Base-by-base conservation (phyloP, 1,139 yeast species). In the Geotrichum bryndzae region DNA sequence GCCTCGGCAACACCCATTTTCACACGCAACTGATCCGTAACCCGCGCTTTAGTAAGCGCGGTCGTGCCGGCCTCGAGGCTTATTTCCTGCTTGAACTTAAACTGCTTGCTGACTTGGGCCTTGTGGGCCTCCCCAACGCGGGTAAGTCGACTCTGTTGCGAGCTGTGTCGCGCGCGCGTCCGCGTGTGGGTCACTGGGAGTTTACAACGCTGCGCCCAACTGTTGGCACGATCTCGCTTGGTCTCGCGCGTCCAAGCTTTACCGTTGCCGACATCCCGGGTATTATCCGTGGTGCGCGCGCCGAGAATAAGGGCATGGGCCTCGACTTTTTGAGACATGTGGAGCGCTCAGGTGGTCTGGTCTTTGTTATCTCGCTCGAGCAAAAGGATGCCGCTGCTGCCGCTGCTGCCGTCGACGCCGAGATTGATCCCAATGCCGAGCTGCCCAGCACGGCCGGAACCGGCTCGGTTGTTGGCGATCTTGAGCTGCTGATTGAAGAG, bases 261-360 rank as follows among this genome's bases (percentile, higher is more conserved):
- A 90, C 97, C 0, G 98, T 94, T 0, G 98, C 98, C 0, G 99
- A 94, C 76, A 94, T 94, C 64, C 99, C 99, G 0, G 99, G 99
- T 13, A 89, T 94, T 60, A 88, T 94, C 62, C 81, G 84, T 70
- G 98, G 96, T 10, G 98, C 99, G 0, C 80, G 85, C 1, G 68
- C 70, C 51, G 79, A 85, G 53, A 89, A 92, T 70, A 86, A 82
- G 70, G 99, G 99, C 1, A 87, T 94, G 90, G 99, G 99, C 0
- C 80, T 90, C 57, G 97, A 91, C 66, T 94, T 94, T 73, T 76
- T 94, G 66, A 80, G 97, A 63, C 99, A 94, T 72, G 85, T 94
- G 59, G 99, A 94, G 74, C 80, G 99, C 66, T 88, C 96, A 2
- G 87, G 88, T 15, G 97, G 97, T 0, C 76, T 94, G 63, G 96